phyloP scores from a whole-genome alignment of 352 stramenopile species.

The Nothophytophthora sp. region DNA sequence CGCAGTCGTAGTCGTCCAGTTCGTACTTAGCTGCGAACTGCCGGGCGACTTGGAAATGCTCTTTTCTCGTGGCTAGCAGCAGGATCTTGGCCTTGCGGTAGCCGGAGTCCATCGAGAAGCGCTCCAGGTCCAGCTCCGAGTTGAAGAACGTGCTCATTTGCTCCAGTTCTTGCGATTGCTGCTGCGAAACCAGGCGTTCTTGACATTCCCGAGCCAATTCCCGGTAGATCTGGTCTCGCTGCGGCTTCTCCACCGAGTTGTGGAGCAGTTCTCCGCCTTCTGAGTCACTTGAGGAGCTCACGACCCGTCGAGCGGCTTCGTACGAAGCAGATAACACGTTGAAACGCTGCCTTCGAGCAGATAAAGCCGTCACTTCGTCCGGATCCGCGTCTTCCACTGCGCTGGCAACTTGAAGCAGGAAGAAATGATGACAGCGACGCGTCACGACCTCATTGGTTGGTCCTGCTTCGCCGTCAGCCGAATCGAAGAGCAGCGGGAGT shows the following conservation, averaged over 20 bases:
- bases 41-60: conserved; percentile 41
- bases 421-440: conserved; percentile 47
- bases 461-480: neutral
- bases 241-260: conserved; percentile 4
- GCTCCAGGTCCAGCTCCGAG: conserved; percentile 53
- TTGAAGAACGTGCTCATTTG: conserved; percentile 67
- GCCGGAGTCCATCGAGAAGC: conserved; percentile 44
- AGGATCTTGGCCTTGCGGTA: conserved; percentile 58
- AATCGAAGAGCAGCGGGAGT: conserved; percentile 13
- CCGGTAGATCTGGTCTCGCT: conserved; percentile 23
- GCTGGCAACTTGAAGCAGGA: conserved; percentile 33
- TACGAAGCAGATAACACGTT: conserved; percentile 28
- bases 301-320: conserved; percentile 9
- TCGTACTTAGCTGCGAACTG: conserved; percentile 74
- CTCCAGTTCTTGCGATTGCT: conserved; percentile 62
- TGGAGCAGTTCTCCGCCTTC: conserved; percentile 3
- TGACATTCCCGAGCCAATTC: conserved; percentile 51
- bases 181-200: conserved; percentile 45
- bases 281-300: neutral
- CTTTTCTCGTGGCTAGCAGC: conserved; percentile 50
- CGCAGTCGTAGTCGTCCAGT: conserved; percentile 61
- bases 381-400: conserved; percentile 12
- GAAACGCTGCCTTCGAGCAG: conserved; percentile 20
- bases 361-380: conserved; percentile 4
- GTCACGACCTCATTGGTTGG: conserved; percentile 20